Conservation (phyloP, 1,139 yeast species). For the Saccharomycopsis crataegensis region DNA sequence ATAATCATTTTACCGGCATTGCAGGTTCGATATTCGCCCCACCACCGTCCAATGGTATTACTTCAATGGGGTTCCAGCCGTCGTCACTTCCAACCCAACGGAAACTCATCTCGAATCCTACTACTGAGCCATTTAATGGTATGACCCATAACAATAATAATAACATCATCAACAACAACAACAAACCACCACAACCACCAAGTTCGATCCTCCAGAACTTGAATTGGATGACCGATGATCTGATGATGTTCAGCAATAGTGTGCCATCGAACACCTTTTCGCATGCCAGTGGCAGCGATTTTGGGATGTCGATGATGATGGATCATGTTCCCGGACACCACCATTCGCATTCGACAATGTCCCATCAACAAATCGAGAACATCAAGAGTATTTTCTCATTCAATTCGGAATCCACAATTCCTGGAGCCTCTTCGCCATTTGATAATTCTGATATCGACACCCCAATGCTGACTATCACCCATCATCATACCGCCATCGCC, state of each 20-base stretch:
- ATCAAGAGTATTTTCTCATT: conserved; percentile 17
- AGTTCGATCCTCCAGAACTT: background rate
- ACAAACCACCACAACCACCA: background rate
- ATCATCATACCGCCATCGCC: background rate
- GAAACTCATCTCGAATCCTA: background rate
- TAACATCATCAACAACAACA: background rate
- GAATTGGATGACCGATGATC: background rate
- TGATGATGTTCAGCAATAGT: background rate
- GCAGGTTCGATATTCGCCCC: background rate
- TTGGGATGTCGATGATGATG: background rate
- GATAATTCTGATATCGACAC: conserved; percentile 4
- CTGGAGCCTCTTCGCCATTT: background rate
- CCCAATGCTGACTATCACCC: conserved; percentile 3
- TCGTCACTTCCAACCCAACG: background rate
- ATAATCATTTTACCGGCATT: background rate
- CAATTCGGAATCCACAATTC: background rate
- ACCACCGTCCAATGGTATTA: too few relatives aligned
- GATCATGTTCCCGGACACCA: too few relatives aligned
- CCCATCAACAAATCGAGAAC: conserved; percentile 13
- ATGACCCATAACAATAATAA: background rate
- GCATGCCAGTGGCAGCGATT: background rate
- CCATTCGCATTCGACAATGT: background rate
- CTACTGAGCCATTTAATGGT: too few relatives aligned
- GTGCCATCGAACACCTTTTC: background rate
- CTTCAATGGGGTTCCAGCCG: background rate